These are phyloP conservation scores for Corynascus novoguineensis DNA, from an alignment of 495 filamentous ascomycete genomes.

Conservation along the genomic window DNA sequence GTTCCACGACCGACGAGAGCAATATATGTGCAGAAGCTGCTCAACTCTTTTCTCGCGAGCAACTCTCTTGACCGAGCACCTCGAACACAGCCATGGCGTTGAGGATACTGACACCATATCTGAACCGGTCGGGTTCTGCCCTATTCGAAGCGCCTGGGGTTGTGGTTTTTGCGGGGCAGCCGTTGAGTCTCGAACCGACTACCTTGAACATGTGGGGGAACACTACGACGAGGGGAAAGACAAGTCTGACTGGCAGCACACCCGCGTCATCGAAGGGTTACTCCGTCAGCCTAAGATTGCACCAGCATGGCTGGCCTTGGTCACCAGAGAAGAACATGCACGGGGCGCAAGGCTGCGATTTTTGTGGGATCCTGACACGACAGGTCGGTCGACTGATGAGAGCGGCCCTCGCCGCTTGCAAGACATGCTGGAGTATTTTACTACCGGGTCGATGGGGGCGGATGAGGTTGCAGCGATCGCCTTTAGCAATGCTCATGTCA, in stretches of 20 bases:
- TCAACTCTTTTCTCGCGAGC: not conserved
- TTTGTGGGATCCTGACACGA: conserved; percentile 17
- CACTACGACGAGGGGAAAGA: conserved; percentile 25
- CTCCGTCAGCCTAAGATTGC: conserved; percentile 19
- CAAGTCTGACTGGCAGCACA: conserved; percentile 22
- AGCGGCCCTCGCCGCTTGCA: conserved; percentile 1
- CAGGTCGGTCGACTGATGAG: conserved; percentile 7
- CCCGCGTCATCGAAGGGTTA: conserved; percentile 23
- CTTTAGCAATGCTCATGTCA: conserved; percentile 5
- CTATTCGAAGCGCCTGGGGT: conserved; percentile 20
- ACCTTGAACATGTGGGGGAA: conserved; percentile 21
- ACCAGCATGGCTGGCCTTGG: conserved; percentile 17
- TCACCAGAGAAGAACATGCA: conserved; percentile 14
- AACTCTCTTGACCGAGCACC: conserved; percentile 9
- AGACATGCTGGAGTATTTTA: conserved; percentile 23
- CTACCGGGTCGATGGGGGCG: not conserved
- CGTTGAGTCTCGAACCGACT: conserved; percentile 14
- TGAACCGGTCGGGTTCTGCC: not conserved
- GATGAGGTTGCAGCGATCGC: conserved; percentile 6
- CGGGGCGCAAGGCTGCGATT: conserved; percentile 15
- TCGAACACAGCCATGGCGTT: conserved; percentile 9
- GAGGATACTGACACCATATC: not conserved
- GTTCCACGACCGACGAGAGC: conserved; percentile 14
- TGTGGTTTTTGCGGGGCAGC: conserved; percentile 26
- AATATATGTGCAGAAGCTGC: conserved; percentile 16